Base-by-base conservation (phyloP, 108 stramenopile species). In the Pseudonitzschia delicatissima region DNA sequence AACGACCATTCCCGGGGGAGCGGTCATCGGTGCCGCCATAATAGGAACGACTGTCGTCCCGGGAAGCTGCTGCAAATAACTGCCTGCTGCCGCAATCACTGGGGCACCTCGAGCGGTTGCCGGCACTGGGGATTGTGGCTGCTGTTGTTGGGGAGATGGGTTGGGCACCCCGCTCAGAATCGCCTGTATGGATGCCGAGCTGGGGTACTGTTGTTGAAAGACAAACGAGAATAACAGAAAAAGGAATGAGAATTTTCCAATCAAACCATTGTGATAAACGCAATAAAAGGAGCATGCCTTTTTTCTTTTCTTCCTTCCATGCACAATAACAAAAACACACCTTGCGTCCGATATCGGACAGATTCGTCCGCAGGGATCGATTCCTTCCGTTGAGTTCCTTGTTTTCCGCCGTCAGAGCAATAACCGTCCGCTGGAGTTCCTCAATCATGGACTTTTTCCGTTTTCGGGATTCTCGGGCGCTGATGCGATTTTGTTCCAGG, bases 381-480 rank as follows among this genome's bases (percentile, higher is more conserved):
- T 94, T 91, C 35, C 88, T 39, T 29, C 87, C 87, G 71, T 88
- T 90, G 65, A 94, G 67, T 13, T 92, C 87, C 72, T 89, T 90
- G 67, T 94, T 92, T 49, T 95, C 94, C 36, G 85, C 62, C 31
- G 84, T 82, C 0, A 95, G 61, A 6, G 86, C 80, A 59, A 92
- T 92, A 65, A 95, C 91, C 18, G 89, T 90, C 5, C 87, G 78
- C 61, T 95, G 91, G 29, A 95, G 71, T 52, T 92, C 91, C 67
- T 95, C 94, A 64, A 95, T 91, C 89, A 91, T 88, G 40, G 80
- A 83, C 77, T 95, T 95, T 76, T 92, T 95, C 32, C 91, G 79
- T 62, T 89, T 89, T 25, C 94, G 82, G 17, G 84, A 86, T 76
- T 95, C 94, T 26, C 91, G 62, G 0, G 94, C 94, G 8, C 90